Evolutionary conservation across 192 early-diverging fungal species (phyloP).

Genomic region (Linnemannia schmuckeri): DNA sequence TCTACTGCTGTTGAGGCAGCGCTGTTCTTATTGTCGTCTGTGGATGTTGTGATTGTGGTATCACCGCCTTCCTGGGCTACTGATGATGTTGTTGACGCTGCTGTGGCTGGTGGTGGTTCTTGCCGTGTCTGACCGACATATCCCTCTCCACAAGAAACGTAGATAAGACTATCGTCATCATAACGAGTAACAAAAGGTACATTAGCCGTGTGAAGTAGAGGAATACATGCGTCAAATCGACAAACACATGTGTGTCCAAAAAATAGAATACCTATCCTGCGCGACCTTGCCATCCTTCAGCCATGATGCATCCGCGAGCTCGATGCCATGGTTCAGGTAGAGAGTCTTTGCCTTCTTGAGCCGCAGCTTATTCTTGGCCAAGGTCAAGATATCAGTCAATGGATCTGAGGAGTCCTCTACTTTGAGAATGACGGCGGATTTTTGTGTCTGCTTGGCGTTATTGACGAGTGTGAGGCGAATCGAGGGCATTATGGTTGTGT

Average conservation of each 20-base stretch:
- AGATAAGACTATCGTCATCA: constrained; percentile 35
- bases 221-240: not conserved
- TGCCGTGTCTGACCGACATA: constrained; percentile 58
- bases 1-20: not conserved
- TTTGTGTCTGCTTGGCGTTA: constrained; percentile 62
- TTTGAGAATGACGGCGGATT: constrained; percentile 59
- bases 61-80: not conserved
- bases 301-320: constrained; percentile 24
- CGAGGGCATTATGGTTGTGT: constrained; percentile 41
- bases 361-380: constrained; percentile 68
- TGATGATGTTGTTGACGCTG: not conserved
- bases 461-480: constrained; percentile 65
- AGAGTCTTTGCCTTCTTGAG: constrained; percentile 64
- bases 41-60: not conserved
- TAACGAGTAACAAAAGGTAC: not conserved
- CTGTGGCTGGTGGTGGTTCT: constrained; percentile 11
- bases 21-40: not conserved
- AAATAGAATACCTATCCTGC: constrained; percentile 54
- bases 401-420: constrained; percentile 27
- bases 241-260: too few relatives aligned
- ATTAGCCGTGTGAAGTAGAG: not conserved
- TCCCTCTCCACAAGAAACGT: constrained; percentile 65
- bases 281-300: constrained; percentile 40
- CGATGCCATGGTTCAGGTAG: constrained; percentile 53
- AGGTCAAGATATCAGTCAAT: constrained; percentile 46